These are phyloP conservation scores for Coemansia sp. DNA, from an alignment of 192 early-diverging fungal species.

Conservation along the genomic window DNA sequence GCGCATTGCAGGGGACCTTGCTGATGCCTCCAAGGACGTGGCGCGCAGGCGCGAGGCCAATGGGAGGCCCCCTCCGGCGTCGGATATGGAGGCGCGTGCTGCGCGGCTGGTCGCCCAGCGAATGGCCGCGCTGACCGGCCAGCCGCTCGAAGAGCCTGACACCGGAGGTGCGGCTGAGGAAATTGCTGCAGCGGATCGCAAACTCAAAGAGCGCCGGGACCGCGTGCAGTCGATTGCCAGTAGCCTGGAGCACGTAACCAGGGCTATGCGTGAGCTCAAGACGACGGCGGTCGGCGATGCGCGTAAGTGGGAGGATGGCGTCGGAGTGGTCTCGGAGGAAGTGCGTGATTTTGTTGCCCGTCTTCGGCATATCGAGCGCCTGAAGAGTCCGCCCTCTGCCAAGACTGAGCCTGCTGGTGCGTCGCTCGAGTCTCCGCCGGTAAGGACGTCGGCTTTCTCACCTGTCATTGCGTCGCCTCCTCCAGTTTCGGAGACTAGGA, in stretches of 20 bases:
- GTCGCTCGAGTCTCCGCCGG: too few species aligned
- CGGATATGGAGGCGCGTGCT: constrained; percentile 35
- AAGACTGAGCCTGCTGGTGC: too few species aligned
- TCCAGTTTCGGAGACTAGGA: background rate
- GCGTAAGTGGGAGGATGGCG: constrained; percentile 19
- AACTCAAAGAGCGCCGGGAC: constrained; percentile 20
- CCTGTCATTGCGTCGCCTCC: background rate
- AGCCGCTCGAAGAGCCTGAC: constrained; percentile 16
- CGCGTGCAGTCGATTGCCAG: constrained; percentile 29
- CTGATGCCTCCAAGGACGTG: constrained; percentile 14
- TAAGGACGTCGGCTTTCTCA: background rate
- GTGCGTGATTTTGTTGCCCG: constrained; percentile 26
- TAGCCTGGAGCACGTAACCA: constrained; percentile 20
- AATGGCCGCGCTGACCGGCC: constrained; percentile 47
- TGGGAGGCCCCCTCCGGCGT: background rate
- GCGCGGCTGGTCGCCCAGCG: constrained; percentile 46
- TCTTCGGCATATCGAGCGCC: constrained; percentile 24
- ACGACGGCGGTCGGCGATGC: too few species aligned
- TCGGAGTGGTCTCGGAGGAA: constrained; percentile 24
- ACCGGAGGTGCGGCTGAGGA: constrained; percentile 5
- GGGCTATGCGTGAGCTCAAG: constrained; percentile 20
- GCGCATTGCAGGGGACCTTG: constrained; percentile 26
- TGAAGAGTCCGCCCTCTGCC: background rate
- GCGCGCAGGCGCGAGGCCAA: constrained; percentile 7
- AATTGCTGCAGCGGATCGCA: too few species aligned